These are phyloP conservation scores for Skeletonema menzelii DNA, from an alignment of 108 stramenopile species.

Conservation along the genomic window DNA sequence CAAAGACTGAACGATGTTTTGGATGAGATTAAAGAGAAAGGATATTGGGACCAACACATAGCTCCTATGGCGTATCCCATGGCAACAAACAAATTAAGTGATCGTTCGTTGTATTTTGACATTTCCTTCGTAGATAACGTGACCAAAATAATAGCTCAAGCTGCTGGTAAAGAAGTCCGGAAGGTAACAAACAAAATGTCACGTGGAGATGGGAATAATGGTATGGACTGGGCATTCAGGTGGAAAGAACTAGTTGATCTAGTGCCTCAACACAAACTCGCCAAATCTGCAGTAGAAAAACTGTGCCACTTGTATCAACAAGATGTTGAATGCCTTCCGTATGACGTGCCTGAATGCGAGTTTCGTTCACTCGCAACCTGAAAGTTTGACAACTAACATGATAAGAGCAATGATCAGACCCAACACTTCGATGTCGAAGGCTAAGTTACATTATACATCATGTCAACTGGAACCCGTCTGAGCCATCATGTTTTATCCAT, in stretches of 20 bases:
- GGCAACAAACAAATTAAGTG: neutral
- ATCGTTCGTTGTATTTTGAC: neutral
- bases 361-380: too few species aligned
- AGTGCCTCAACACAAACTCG: neutral
- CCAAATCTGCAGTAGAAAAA: neutral
- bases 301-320: neutral
- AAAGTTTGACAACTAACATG: too few species aligned
- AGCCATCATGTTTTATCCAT: too few species aligned
- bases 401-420: too few species aligned
- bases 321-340: neutral
- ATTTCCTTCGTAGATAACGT: neutral
- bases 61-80: neutral
- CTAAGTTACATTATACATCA: too few species aligned
- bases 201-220: neutral
- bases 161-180: neutral
- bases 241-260: neutral
- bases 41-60: neutral
- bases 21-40: neutral
- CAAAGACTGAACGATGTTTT: neutral
- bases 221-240: neutral
- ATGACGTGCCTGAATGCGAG: neutral
- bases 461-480: too few species aligned
- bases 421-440: too few species aligned
- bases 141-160: neutral
- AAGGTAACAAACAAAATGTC: neutral